Evolutionary conservation across 805 yeast species (phyloP), one percentile per base, ranked within the genome.

Genomic region (Zygotorulaspora florentina): DNA sequence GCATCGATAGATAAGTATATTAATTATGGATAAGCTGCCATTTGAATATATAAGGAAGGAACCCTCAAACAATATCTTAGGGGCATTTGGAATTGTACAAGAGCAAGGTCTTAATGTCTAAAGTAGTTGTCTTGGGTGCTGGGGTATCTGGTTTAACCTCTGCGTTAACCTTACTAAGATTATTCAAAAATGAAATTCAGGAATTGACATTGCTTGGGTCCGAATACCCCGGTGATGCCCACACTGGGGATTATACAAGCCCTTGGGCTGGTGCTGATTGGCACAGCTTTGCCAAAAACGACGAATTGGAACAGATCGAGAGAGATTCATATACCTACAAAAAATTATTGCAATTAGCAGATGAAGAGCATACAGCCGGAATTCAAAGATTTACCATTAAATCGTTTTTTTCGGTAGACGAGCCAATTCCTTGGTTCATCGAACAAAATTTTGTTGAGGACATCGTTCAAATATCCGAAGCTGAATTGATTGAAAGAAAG

Each of bases 201-300:
- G 50, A 47, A 13, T 74, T 76, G 6, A 65, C 73, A 1, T 63
- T 77, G 20, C 54, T 77, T 2, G 74, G 74, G 1, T 62, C 67
- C 23, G 65, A 74, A 50, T 58, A 81, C 23, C 86, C 86, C 1
- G 83, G 85, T 1, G 86, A 81, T 43, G 57, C 68, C 26, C 72
- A 73, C 41, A 67, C 73, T 34, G 63, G 63, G 11, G 72, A 72
- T 8, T 83, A 79, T 57, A 73, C 85, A 2, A 79, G 85, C 0
- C 87, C 87, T 2, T 77, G 71, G 59, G 88, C 87, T 0, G 88
- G 88, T 3, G 89, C 87, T 38, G 79, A 82, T 54, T 83, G 87
- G 86, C 71, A 69, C 39, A 76, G 84, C 10, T 79, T 80, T 64
- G 87, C 85, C 2, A 34, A 54, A 1, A 47, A 50, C 1, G 67